Evolutionary conservation across 1,139 yeast genomes (phyloP).

Genomic region (Wickerhamomyces sp.): DNA sequence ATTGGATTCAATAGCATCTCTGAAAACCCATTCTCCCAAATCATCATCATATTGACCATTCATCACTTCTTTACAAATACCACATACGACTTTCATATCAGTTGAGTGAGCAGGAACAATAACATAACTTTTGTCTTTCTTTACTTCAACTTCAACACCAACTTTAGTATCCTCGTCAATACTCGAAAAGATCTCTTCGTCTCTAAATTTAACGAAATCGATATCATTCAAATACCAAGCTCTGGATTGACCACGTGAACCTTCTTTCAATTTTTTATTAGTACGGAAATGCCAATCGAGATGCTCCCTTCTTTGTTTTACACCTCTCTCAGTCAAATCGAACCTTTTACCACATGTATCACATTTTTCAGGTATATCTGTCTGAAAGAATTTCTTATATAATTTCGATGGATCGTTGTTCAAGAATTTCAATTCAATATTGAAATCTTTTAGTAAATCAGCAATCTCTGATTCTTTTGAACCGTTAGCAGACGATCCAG

Average conservation of each 20-base stretch:
- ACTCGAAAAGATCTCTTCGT: constrained; percentile 44
- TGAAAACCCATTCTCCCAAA: constrained; percentile 95
- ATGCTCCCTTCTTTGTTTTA: constrained; percentile 53
- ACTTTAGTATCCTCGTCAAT: constrained; percentile 10
- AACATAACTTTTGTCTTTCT: constrained; percentile 39
- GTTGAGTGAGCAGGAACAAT: constrained; percentile 67
- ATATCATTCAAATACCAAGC: constrained; percentile 76
- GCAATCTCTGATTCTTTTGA: background rate
- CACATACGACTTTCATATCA: constrained; percentile 70
- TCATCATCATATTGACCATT: constrained; percentile 83
- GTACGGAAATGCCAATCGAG: constrained; percentile 97
- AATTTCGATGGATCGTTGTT: constrained; percentile 12
- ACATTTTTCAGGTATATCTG: constrained; percentile 72
- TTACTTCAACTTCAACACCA: constrained; percentile 17
- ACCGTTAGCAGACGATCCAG: background rate
- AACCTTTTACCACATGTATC: constrained; percentile 88
- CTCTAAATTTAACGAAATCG: constrained; percentile 73
- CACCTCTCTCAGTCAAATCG: constrained; percentile 55
- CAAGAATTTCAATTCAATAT: constrained; percentile 16
- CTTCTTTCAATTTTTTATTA: constrained; percentile 67
- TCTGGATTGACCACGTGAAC: constrained; percentile 55
- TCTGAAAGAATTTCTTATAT: constrained; percentile 40
- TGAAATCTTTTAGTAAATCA: constrained; percentile 11
- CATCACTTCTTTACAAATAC: constrained; percentile 80
- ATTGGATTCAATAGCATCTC: constrained; percentile 64